phyloP scores from a whole-genome alignment of 2,329 filamentous ascomycete species.

The Colletotrichum australisinense region DNA sequence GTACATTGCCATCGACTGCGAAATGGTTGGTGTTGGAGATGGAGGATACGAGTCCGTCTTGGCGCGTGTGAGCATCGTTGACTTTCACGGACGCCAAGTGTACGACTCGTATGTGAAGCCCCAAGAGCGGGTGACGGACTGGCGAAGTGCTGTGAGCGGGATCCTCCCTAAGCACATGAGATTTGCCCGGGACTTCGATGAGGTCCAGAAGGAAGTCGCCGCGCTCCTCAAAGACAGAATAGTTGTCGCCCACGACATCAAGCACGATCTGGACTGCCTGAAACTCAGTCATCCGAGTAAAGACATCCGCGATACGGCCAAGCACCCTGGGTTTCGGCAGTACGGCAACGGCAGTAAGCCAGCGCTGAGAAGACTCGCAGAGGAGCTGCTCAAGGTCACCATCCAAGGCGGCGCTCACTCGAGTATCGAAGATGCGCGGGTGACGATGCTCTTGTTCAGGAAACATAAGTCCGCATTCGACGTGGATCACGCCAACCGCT shows the following conservation, averaged over 20 bases:
- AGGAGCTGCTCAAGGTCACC: constrained; percentile 67
- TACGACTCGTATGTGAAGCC: constrained; percentile 94
- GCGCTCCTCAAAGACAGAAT: constrained; percentile 77
- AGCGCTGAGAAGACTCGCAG: constrained; percentile 69
- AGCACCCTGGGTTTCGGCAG: constrained; percentile 79
- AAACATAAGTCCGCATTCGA: constrained; percentile 89
- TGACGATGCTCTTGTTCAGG: constrained; percentile 89
- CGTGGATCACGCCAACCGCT: constrained; percentile 78
- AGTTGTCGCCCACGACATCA: constrained; percentile 85
- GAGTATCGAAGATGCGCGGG: constrained; percentile 83
- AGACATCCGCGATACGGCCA: constrained; percentile 87
- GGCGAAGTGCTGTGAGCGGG: constrained; percentile 88
- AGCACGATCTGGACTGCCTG: constrained; percentile 82
- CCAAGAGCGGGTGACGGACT: constrained; percentile 84
- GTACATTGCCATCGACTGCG: constrained; percentile 94
- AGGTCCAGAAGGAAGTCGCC: constrained; percentile 80
- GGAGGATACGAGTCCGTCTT: constrained; percentile 79
- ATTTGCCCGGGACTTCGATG: constrained; percentile 75
- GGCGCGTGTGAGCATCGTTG: constrained; percentile 89
- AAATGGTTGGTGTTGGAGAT: constrained; percentile 93
- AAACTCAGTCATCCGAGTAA: constrained; percentile 81
- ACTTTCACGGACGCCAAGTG: constrained; percentile 91
- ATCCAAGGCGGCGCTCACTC: constrained; percentile 75
- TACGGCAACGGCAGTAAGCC: constrained; percentile 76
- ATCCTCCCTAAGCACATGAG: constrained; percentile 80